Base-by-base conservation (phyloP, 1,139 yeast genomes). In the Diutina mesorugosa region DNA sequence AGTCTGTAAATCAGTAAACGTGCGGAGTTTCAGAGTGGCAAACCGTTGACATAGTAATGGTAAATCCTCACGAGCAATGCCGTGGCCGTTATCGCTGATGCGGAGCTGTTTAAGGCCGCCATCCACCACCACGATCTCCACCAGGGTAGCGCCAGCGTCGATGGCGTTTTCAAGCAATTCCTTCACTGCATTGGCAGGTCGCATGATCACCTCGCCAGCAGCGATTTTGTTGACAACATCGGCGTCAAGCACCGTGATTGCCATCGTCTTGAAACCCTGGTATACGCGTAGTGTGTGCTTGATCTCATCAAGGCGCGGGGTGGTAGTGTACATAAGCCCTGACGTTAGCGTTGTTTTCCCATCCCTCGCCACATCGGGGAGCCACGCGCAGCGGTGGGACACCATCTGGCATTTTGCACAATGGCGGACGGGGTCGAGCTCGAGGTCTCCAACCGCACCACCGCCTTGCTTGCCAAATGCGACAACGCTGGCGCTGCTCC, bases 201-300 rank as follows among this genome's bases (percentile, higher is more conserved):
- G 95, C 45, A 91, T 80, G 59, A 95, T 89, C 70, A 95, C 90
- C 71, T 95, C 99, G 0, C 99, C 99, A 0, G 99, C 99, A 0
- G 99, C 99, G 35, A 95, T 93, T 59, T 86, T 80, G 67, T 90
- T 91, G 56, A 95, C 88, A 45, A 91, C 98, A 4, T 79, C 66
- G 32, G 72, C 72, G 47, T 85, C 90, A 12, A 90, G 76, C 56
- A 79, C 76, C 64, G 72, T 65, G 45, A 62, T 61, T 12, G 46
- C 8, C 54, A 35, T 35, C 29, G 16, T 6, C 32, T 32, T 14
- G 26, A 7, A 14, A 16, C 18, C 18, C 18, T 18, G 18, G 2
- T 18, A 18, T 18, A 18, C 18, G 18, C 18, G 18, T 18, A 18
- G 1, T 10, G n/a, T 21, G 50, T 3, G 28, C 26, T 12, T 8